Evolutionary conservation across 768 basidiomycete species (phyloP).

Genomic region (Rhizopogon vesiculosus): DNA sequence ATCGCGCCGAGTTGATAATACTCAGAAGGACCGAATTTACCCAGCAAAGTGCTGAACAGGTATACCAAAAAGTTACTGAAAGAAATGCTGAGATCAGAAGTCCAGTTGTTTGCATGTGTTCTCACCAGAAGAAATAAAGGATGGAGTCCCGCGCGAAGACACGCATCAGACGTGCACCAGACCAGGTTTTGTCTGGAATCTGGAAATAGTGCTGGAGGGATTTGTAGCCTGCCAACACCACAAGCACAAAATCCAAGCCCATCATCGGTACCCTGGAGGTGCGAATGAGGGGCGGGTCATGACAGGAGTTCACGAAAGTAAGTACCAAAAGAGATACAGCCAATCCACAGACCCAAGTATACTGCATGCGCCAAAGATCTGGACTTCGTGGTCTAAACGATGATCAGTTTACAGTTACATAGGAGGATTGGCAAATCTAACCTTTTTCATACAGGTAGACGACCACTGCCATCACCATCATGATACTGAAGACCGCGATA

Average conservation of each 20-base stretch:
- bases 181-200: slow-evolving; percentile 3
- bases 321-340: slow-evolving; percentile 5
- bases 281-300: neutral
- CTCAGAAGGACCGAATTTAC: neutral
- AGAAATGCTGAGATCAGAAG: neutral
- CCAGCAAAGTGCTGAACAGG: neutral
- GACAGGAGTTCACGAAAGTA: neutral
- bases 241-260: slow-evolving; percentile 2
- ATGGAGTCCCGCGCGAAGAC: slow-evolving; percentile 2
- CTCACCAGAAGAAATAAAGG: slow-evolving; percentile 4
- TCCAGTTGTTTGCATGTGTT: neutral
- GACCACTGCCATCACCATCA: neutral
- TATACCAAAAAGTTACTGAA: slow-evolving; percentile 1
- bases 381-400: neutral
- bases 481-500: neutral
- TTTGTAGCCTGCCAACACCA: slow-evolving; percentile 3
- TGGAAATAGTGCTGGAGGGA: slow-evolving; percentile 3
- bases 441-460: neutral
- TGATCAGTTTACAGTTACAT: neutral
- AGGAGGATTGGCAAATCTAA: neutral
- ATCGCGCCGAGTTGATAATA: neutral
- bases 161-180: slow-evolving; percentile 2
- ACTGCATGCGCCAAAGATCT: neutral
- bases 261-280: slow-evolving; percentile 1
- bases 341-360: neutral